Percentiles rank a stretch among this genome's conserved stretches.
These are phyloP conservation scores for Petunia hybrid DNA, from an alignment of 305 asterid species.

Conservation along the genomic window DNA sequence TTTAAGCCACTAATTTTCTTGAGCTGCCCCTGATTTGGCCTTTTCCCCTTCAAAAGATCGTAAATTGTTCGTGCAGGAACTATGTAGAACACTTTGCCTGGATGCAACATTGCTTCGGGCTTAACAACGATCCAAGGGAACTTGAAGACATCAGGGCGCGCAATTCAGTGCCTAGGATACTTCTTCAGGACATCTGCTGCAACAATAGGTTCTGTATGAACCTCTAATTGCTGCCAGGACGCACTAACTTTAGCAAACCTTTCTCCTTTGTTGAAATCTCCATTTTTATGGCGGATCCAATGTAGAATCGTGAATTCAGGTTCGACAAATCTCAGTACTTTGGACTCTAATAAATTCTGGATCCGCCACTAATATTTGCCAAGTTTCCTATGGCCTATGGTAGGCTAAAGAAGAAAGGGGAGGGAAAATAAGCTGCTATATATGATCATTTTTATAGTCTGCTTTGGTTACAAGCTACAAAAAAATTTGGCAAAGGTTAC, in stretches of 20 bases:
- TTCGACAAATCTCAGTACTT: no score
- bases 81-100: conserved; percentile 62
- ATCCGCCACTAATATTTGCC: no score
- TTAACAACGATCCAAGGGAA: conserved; percentile 65
- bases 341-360: no score
- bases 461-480: no score
- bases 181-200: conserved; percentile 61
- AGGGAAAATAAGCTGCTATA: no score
- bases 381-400: no score
- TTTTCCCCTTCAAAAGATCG: conserved; percentile 51
- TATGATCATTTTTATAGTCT: no score
- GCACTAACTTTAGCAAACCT: conserved; percentile 58
- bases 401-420: no score
- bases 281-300: conserved; percentile 33
- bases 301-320: background rate
- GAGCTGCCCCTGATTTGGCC: background rate
- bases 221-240: conserved; percentile 54
- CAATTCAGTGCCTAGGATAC: conserved; percentile 61
- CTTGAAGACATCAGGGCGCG: conserved; percentile 72
- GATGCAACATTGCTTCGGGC: conserved; percentile 64
- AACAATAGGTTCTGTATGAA: conserved; percentile 53
- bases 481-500: no score
- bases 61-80: conserved; percentile 61
- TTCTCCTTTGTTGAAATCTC: conserved; percentile 42
- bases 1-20: background rate